Evolutionary conservation across 768 basidiomycete species (phyloP).

Genomic region (Auriscalpium vulgare): DNA sequence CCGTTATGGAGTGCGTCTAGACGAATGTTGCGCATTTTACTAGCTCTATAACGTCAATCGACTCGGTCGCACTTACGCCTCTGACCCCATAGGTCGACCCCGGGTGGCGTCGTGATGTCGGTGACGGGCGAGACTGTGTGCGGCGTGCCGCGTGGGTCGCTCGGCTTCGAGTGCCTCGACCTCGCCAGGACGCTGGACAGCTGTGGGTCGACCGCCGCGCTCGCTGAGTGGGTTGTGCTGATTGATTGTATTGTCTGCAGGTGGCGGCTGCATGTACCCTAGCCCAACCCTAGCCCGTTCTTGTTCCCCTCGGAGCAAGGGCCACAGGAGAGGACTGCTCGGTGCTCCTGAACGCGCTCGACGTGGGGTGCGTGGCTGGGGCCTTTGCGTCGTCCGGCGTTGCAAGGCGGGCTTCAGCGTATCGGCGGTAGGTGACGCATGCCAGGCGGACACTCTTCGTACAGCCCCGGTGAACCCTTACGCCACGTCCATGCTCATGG

Average conservation of each 20-base stretch:
- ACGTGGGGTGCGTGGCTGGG: neutral
- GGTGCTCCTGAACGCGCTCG: neutral
- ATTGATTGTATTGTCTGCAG: neutral
- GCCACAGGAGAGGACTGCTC: neutral
- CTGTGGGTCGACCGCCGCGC: neutral
- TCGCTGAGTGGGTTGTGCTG: no score
- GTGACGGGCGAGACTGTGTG: constrained; percentile 31
- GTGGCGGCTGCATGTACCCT: neutral
- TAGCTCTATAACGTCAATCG: no score
- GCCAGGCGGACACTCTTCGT: neutral
- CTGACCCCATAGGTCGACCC: no score
- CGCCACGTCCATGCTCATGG: no score
- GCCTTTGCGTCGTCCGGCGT: neutral
- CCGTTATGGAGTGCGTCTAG: no score
- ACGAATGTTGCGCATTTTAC: no score
- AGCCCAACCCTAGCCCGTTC: no score
- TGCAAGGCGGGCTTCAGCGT: neutral
- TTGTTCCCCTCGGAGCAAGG: neutral
- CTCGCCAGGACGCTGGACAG: constrained; percentile 19
- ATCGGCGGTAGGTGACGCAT: neutral
- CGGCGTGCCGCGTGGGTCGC: constrained; percentile 26
- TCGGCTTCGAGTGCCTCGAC: constrained; percentile 34
- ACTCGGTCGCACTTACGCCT: no score
- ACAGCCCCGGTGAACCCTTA: neutral
- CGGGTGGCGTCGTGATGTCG: no score